Percentiles rank a stretch among this genome's conserved stretches.
These are phyloP conservation scores for Diaporthe vaccinii DNA, from an alignment of 2,329 filamentous ascomycete species.

Conservation along the genomic window DNA sequence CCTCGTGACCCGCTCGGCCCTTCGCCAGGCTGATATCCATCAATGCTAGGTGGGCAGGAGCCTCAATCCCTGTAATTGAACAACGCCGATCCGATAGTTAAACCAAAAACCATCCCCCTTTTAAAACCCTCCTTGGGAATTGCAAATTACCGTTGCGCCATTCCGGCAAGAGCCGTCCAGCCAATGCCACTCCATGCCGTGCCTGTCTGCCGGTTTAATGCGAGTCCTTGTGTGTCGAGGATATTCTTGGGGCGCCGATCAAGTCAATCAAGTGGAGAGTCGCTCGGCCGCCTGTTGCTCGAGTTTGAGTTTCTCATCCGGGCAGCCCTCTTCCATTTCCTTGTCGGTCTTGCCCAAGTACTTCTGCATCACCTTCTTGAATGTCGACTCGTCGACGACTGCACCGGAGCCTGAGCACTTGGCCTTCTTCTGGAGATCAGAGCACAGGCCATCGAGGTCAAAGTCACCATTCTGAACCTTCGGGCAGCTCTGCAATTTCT, in stretches of 20 bases:
- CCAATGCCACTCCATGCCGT: conserved; percentile 23
- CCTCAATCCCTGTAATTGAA: conserved; percentile 25
- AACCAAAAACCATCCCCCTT: conserved; percentile 19
- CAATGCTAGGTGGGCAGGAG: conserved; percentile 24
- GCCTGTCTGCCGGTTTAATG: conserved; percentile 14
- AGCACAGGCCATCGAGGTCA: conserved; percentile 92
- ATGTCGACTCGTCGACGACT: conserved; percentile 89
- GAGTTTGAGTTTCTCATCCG: not conserved
- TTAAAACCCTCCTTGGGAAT: conserved; percentile 32
- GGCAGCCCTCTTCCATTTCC: conserved; percentile 33
- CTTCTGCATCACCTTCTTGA: conserved; percentile 81
- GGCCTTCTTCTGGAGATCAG: conserved; percentile 93
- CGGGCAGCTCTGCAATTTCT: conserved; percentile 87
- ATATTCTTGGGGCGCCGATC: not conserved
- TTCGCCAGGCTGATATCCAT: conserved; percentile 34
- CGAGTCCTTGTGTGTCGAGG: not conserved
- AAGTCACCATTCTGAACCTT: conserved; percentile 92
- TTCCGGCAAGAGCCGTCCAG: conserved; percentile 28
- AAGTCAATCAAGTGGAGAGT: not conserved
- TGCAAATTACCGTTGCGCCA: conserved; percentile 39
- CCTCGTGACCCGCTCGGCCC: conserved; percentile 21
- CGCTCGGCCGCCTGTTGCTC: not conserved
- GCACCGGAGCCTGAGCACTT: conserved; percentile 93
- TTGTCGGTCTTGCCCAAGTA: conserved; percentile 62
- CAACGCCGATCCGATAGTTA: conserved; percentile 32